These are phyloP conservation scores for Neonectria magnoliae DNA, from an alignment of 2,329 filamentous ascomycete species.

Conservation along the genomic window DNA sequence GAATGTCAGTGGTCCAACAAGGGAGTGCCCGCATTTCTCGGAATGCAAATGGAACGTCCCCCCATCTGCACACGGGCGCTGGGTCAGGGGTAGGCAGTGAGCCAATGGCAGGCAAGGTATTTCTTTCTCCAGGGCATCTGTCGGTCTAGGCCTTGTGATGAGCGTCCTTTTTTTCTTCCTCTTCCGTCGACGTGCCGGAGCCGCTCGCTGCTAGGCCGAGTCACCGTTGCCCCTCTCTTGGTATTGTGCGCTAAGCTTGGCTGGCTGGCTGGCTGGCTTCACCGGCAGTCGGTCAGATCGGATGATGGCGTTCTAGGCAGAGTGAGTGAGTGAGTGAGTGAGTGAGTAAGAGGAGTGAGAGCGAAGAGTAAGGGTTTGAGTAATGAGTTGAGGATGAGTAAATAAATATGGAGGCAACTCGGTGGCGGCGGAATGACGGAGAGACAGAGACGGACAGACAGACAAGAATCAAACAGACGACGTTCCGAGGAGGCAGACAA, in stretches of 20 bases:
- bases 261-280: constrained; percentile 2
- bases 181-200: not conserved
- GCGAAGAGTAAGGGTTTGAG: too few relatives aligned
- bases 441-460: not conserved
- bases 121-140: constrained; percentile 26
- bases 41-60: constrained; percentile 1
- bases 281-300: constrained; percentile 6
- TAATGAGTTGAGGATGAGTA: too few relatives aligned
- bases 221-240: constrained; percentile 13
- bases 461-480: too few relatives aligned
- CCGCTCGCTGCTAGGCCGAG: constrained; percentile 6
- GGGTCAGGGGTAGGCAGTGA: not conserved
- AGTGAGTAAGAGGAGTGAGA: too few relatives aligned
- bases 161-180: not conserved
- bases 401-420: not conserved
- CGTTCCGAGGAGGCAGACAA: not conserved
- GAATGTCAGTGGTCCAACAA: not conserved
- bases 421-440: not conserved
- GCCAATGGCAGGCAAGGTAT: constrained; percentile 37
- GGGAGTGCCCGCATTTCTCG: constrained; percentile 10
- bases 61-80: not conserved
- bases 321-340: not conserved
- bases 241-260: constrained; percentile 15
- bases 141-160: constrained; percentile 14
- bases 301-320: not conserved